These are phyloP conservation scores for Chlorella sp. DNA, from an alignment of 139 green algal species.

Conservation along the genomic window DNA sequence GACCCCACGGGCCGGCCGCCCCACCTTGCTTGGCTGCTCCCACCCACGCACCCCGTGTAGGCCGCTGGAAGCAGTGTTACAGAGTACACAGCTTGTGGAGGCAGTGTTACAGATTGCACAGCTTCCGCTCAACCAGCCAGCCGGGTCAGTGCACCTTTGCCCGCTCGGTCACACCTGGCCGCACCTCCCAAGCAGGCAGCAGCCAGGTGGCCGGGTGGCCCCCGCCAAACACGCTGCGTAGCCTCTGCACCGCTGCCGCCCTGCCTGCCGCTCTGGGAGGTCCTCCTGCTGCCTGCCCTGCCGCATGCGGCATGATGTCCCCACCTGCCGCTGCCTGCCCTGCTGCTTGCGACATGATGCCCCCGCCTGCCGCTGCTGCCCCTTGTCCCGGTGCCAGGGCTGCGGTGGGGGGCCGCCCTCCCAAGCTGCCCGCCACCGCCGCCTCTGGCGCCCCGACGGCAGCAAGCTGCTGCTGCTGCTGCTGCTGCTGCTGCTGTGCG, in stretches of 20 bases:
- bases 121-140: no score
- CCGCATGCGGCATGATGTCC: no score
- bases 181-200: slow-evolving; percentile 7
- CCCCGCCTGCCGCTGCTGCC: no score
- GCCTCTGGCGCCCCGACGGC: not conserved
- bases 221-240: slow-evolving; percentile 8
- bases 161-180: not conserved
- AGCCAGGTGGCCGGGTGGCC: slow-evolving; percentile 30
- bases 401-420: not conserved
- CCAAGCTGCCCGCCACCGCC: not conserved
- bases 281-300: no score
- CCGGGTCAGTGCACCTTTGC: not conserved
- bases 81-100: no score
- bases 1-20: no score
- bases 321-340: not conserved
- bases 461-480: not conserved
- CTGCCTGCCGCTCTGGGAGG: not conserved
- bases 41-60: no score
- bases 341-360: not conserved
- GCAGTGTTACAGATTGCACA: no score
- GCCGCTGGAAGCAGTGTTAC: no score
- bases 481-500: not conserved
- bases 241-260: not conserved
- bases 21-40: no score
- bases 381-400: not conserved